Conservation (phyloP, 371 early-diverging fungal species). For the Vairimorpha apis region DNA sequence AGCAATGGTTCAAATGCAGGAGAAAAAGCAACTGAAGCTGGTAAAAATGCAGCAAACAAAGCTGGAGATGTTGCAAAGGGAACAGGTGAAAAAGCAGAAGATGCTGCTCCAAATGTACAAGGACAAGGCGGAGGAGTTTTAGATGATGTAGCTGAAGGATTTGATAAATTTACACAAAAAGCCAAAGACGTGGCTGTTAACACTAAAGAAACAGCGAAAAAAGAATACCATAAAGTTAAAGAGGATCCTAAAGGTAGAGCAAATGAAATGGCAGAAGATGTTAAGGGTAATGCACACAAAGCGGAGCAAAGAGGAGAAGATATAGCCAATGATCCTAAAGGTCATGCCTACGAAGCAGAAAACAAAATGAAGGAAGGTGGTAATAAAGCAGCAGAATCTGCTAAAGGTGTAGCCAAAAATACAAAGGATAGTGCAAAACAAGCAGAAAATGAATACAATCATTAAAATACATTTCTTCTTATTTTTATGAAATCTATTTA, state of each 20-base stretch:
- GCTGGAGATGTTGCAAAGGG: not conserved
- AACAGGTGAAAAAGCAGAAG: not conserved
- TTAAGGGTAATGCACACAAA: no score
- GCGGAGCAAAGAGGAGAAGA: no score
- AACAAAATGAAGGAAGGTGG: not conserved
- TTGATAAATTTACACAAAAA: no score
- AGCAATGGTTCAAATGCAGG: no score
- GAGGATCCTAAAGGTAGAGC: not conserved
- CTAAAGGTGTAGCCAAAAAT: not conserved
- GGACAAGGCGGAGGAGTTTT: no score
- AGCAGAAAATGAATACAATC: not conserved
- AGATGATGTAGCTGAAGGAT: no score
- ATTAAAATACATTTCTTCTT: no score
- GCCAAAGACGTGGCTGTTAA: not conserved
- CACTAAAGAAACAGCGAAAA: not conserved
- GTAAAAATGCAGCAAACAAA: not conserved
- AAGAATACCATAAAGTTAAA: not conserved
- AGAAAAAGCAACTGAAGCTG: not conserved
- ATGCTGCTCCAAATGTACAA: not conserved
- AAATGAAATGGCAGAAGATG: not conserved
- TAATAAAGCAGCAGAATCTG: not conserved
- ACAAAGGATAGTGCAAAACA: not conserved
- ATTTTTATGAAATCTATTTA: no score
- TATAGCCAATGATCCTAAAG: no score
- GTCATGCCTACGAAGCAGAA: no score